Evolutionary conservation across 208 protist species (phyloP).

Genomic region (Trypanosoma grayi): DNA sequence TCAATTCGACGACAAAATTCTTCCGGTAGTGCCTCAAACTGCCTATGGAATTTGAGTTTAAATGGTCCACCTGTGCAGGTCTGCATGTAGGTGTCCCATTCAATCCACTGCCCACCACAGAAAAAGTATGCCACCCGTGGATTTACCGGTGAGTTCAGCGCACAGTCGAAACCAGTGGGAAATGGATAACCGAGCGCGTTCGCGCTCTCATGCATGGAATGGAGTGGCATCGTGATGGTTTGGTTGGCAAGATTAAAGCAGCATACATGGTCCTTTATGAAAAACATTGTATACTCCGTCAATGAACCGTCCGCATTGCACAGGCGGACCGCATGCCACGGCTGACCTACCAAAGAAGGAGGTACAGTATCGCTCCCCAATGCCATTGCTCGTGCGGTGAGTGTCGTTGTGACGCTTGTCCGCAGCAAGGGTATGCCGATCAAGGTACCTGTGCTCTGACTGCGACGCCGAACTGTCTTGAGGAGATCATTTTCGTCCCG

Average conservation of each 20-base stretch:
- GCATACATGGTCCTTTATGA: slow-evolving; percentile 32
- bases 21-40: slow-evolving; percentile 42
- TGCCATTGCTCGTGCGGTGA: slow-evolving; percentile 10
- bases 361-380: slow-evolving; percentile 8
- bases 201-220: slow-evolving; percentile 9
- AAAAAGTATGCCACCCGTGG: slow-evolving; percentile 47
- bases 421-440: too few relatives aligned
- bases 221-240: slow-evolving; percentile 14
- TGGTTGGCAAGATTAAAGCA: slow-evolving; percentile 29
- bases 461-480: neutral
- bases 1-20: slow-evolving; percentile 41
- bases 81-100: slow-evolving; percentile 46
- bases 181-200: slow-evolving; percentile 36
- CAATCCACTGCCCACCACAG: slow-evolving; percentile 30
- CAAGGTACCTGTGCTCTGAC: neutral
- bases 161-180: slow-evolving; percentile 42
- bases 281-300: slow-evolving; percentile 22
- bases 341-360: slow-evolving; percentile 21
- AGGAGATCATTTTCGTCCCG: neutral
- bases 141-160: slow-evolving; percentile 42
- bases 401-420: too few relatives aligned
- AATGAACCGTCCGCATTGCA: slow-evolving; percentile 20
- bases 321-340: slow-evolving; percentile 35
- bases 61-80: slow-evolving; percentile 36
- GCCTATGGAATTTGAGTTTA: slow-evolving; percentile 17